Percentiles rank a stretch among this genome's conserved stretches.
Conservation (phyloP, 2,329 filamentous ascomycete genomes). For the Ampelomyces quisqualis region DNA sequence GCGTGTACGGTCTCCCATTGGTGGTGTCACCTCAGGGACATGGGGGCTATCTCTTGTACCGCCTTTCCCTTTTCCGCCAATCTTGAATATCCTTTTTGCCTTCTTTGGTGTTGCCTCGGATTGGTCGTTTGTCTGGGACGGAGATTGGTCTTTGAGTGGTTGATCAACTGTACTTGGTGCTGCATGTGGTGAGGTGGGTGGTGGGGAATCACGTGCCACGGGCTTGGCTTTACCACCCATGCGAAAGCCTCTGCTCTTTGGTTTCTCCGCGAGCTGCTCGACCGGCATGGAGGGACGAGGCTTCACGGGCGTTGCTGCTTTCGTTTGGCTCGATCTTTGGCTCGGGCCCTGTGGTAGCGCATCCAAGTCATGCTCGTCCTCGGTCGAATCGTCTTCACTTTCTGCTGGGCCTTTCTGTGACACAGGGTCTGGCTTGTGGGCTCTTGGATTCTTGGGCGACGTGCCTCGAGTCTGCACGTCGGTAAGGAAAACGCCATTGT, state of each 20-base stretch:
- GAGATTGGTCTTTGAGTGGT: constrained; percentile 2
- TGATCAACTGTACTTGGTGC: neutral
- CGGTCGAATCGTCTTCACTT: constrained; percentile 25
- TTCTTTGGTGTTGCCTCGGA: constrained; percentile 14
- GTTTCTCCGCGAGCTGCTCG: constrained; percentile 8
- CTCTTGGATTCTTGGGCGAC: neutral
- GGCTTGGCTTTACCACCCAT: constrained; percentile 32
- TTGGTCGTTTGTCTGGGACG: constrained; percentile 7
- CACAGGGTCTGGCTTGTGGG: neutral
- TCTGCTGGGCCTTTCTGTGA: constrained; percentile 1
- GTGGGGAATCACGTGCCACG: constrained; percentile 1
- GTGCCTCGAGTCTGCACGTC: constrained; percentile 14
- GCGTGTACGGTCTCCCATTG: constrained; percentile 6
- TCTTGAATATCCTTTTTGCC: constrained; percentile 28
- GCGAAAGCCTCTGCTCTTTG: constrained; percentile 27
- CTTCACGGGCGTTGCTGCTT: constrained; percentile 9
- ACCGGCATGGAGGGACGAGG: constrained; percentile 3
- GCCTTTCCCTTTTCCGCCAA: constrained; percentile 34
- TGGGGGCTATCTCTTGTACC: constrained; percentile 8
- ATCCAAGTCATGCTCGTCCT: constrained; percentile 47
- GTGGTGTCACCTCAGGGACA: constrained; percentile 1
- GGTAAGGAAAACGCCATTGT: constrained; percentile 1
- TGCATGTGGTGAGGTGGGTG: neutral
- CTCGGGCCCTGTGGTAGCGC: constrained; percentile 25
- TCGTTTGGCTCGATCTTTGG: constrained; percentile 7